A percentile compares a stretch with the other conserved stretches of the same genome.
These are phyloP conservation scores for Solanum rostratum DNA, from an alignment of 257 asterid species.

Conservation along the genomic window DNA sequence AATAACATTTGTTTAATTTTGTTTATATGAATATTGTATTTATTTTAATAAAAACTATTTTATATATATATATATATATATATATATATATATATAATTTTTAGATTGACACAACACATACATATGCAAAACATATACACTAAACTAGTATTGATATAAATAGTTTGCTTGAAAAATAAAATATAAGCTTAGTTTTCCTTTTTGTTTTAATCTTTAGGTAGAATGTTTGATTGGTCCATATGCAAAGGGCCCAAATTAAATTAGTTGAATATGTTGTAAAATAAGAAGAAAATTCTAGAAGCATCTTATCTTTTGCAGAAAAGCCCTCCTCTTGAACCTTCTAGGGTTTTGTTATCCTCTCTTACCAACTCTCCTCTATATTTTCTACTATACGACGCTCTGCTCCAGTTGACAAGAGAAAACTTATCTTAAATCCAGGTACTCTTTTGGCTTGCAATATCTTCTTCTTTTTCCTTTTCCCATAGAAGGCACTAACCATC, in stretches of 20 bases:
- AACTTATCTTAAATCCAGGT: neutral
- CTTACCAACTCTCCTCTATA: neutral
- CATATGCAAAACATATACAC: too few species aligned
- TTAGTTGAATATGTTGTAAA: neutral
- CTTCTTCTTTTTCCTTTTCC: neutral
- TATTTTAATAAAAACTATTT: too few species aligned
- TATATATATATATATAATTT: too few species aligned
- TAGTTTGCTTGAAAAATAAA: too few species aligned
- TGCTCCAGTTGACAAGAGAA: neutral
- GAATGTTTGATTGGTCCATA: neutral
- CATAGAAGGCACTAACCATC: neutral
- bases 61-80: too few species aligned
- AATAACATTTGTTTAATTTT: too few species aligned
- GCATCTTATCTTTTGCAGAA: neutral
- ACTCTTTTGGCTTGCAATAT: neutral
- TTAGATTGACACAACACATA: too few species aligned
- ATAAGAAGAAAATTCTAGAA: neutral
- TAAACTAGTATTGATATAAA: too few species aligned
- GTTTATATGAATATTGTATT: too few species aligned
- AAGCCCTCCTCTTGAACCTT: conserved; percentile 8
- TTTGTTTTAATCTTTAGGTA: too few species aligned
- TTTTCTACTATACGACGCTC: neutral
- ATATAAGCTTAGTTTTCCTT: too few species aligned
- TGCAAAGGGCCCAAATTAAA: neutral
- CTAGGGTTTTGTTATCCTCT: conserved; percentile 66